Conservation (phyloP, 768 basidiomycete genomes). For the Psilocybe azurescens region DNA sequence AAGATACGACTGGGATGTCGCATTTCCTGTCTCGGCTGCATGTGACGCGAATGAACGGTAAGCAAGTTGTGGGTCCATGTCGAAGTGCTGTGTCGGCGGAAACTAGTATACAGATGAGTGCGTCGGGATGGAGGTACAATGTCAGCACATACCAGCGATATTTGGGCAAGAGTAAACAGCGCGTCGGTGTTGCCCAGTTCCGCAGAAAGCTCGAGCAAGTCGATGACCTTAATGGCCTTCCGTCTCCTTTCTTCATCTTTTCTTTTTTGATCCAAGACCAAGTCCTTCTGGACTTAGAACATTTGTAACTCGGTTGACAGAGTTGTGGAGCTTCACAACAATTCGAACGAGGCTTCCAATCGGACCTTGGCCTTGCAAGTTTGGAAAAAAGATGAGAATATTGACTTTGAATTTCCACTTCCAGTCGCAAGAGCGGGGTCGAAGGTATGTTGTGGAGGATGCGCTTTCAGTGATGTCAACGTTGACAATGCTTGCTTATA, state of each 20-base stretch:
- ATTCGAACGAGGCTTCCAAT: conserved; percentile 74
- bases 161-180: conserved; percentile 64
- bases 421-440: conserved; percentile 55
- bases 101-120: conserved; percentile 48
- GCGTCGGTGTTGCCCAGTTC: conserved; percentile 82
- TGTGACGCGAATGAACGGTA: conserved; percentile 69
- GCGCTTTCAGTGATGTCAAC: conserved; percentile 65
- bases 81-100: conserved; percentile 73
- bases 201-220: conserved; percentile 80
- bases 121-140: neutral
- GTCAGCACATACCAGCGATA: conserved; percentile 64
- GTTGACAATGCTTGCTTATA: conserved; percentile 79
- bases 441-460: conserved; percentile 59
- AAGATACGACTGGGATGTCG: conserved; percentile 83
- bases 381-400: conserved; percentile 74
- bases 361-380: conserved; percentile 78
- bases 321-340: conserved; percentile 65
- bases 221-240: conserved; percentile 82
- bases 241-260: conserved; percentile 68
- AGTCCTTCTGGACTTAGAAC: conserved; percentile 44
- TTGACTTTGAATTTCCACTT: conserved; percentile 48
- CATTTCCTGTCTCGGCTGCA: conserved; percentile 75
- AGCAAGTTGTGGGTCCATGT: conserved; percentile 63
- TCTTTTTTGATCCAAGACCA: conserved; percentile 50
- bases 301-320: conserved; percentile 49